A percentile compares a stretch with the other conserved stretches of the same genome.
Evolutionary conservation across 352 stramenopile species (phyloP).

Genomic region (Pythium aristosporum): DNA sequence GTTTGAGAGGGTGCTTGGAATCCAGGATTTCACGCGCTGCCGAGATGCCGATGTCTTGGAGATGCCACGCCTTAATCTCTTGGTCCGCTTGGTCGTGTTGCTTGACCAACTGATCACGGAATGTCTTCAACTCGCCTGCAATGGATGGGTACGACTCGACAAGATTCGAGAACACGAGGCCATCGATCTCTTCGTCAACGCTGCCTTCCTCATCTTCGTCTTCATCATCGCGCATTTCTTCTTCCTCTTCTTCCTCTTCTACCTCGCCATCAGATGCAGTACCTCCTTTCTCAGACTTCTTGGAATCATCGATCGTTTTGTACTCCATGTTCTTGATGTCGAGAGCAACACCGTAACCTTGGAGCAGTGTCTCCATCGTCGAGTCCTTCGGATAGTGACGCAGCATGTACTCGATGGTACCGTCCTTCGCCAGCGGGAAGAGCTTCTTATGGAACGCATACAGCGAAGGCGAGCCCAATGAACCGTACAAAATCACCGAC

Average conservation of each 20-base stretch:
- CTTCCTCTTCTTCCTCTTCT: slow-evolving; percentile 34
- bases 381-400: slow-evolving; percentile 75
- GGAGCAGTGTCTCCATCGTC: slow-evolving; percentile 70
- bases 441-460: slow-evolving; percentile 69
- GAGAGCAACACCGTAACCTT: slow-evolving; percentile 91
- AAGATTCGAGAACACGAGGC: slow-evolving; percentile 61
- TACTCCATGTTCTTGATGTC: slow-evolving; percentile 98
- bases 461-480: slow-evolving; percentile 65
- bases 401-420: slow-evolving; percentile 79
- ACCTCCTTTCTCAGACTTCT: slow-evolving; percentile 38
- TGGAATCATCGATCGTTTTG: slow-evolving; percentile 93
- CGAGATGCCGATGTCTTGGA: slow-evolving; percentile 88
- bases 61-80: slow-evolving; percentile 83
- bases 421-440: slow-evolving; percentile 48
- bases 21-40: slow-evolving; percentile 70
- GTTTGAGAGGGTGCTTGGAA: slow-evolving; percentile 73
- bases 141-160: slow-evolving; percentile 44
- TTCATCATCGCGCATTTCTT: slow-evolving; percentile 33
- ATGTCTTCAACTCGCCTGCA: slow-evolving; percentile 47
- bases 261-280: slow-evolving; percentile 24
- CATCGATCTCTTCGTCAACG: slow-evolving; percentile 61
- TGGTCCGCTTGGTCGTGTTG: slow-evolving; percentile 35
- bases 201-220: slow-evolving; percentile 40
- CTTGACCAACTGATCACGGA: slow-evolving; percentile 51
- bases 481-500: slow-evolving; percentile 86